Base-by-base conservation (phyloP, 2,329 filamentous ascomycete genomes). In the Microcyclosporella mali region DNA sequence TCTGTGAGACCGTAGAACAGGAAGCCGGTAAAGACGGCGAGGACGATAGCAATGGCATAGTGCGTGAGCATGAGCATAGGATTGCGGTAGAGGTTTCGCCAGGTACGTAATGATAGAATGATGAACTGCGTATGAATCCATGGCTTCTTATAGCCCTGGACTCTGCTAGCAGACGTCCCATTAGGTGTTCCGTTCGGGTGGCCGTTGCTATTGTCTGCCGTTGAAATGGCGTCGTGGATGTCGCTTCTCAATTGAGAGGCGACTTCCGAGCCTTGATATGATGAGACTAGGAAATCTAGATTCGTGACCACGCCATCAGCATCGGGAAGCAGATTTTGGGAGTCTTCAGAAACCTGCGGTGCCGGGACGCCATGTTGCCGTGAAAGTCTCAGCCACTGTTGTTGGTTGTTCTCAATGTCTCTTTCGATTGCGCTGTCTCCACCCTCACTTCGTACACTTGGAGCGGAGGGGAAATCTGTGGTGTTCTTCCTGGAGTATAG, bases 31-130 rank as follows among this genome's bases (percentile, higher is more conserved):
- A 98, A 84, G 4, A 97, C 90, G 1, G 89, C 92, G 4, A 98
- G 77, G 0, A 97, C 70, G 47, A 98, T 97, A 6, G 92, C 88
- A 54, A 95, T 97, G 29, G 92, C 92, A 62, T 97, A 98, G 67
- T 98, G 92, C 0, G 89, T 95, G 45, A 98, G 77, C 92, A 98
- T 98, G 46, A 98, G 72, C 78, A 97, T 89, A 1, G 92, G 92
- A 64, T 98, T 95, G 44, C 92, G 82, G 70, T 98, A 97, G 6
- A 98, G 75, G 61, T 98, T 98, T 61, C 85, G 88, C 90, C 90
- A 98, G 0, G 92, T 98, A 34, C 92, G 81, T 57, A 82, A 77
- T 0, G 90, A 94, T 10, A 98, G 73, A 55, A 98, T 95, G 41
- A 82, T 61, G 66, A 98, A 97, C 65, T 98, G 92, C 33, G 83